phyloP scores from a whole-genome alignment of 495 filamentous ascomycete species.

The Annulohypoxylon nitens region DNA sequence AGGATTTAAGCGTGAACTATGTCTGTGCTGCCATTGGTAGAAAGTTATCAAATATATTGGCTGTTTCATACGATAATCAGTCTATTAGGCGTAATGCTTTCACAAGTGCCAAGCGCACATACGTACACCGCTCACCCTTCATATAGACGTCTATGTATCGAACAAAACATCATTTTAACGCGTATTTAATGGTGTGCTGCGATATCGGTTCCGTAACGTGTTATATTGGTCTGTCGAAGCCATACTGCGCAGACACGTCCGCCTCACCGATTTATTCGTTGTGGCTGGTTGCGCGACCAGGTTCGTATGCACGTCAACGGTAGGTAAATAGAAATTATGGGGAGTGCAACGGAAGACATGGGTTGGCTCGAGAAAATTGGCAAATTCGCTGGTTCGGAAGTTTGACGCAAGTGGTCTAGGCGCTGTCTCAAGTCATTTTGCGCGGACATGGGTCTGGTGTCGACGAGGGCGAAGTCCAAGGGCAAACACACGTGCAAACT shows the following conservation, averaged over 20 bases:
- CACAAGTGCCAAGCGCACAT: not conserved
- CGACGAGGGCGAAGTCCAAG: constrained; percentile 14
- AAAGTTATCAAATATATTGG: not conserved
- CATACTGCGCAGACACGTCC: constrained; percentile 12
- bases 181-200: constrained; percentile 18
- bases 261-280: constrained; percentile 38
- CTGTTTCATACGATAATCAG: not conserved
- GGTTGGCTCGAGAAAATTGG: constrained; percentile 29
- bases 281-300: constrained; percentile 31
- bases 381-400: constrained; percentile 34
- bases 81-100: not conserved
- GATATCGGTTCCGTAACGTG: constrained; percentile 13
- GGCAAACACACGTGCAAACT: constrained; percentile 23
- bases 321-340: constrained; percentile 42
- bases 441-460: constrained; percentile 32
- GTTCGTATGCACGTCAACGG: constrained; percentile 43
- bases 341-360: constrained; percentile 33
- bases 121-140: constrained; percentile 1
- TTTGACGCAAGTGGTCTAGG: constrained; percentile 44
- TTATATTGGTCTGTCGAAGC: constrained; percentile 31
- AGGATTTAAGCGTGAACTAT: not conserved
- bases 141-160: constrained; percentile 12
- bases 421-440: constrained; percentile 44
- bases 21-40: not conserved
- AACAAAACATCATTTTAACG: constrained; percentile 13